A percentile compares a stretch with the other conserved stretches of the same genome.
These are phyloP conservation scores for Leishmania lainsoni DNA, from an alignment of 208 protist species.

Conservation along the genomic window DNA sequence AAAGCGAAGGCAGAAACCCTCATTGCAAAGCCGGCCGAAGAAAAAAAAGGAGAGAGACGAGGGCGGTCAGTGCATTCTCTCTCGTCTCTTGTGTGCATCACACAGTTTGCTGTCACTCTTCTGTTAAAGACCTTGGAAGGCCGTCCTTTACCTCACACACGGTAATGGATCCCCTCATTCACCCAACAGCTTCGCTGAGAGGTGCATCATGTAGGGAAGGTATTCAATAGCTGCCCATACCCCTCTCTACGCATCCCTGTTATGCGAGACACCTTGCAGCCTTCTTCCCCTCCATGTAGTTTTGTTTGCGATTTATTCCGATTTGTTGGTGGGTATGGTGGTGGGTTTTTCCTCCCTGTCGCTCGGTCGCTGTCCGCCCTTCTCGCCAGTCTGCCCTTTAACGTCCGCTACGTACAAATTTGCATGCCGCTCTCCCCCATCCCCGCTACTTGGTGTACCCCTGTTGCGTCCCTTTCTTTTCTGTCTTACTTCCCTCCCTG, in stretches of 20 bases:
- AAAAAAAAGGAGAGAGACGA: not conserved
- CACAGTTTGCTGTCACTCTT: not conserved
- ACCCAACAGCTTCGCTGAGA: not conserved
- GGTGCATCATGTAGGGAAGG: not conserved
- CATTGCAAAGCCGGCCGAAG: not conserved
- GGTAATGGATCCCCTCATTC: not conserved
- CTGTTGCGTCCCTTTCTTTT: constrained; percentile 3
- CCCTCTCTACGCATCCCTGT: not conserved
- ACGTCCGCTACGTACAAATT: too few relatives aligned
- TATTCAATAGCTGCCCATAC: not conserved
- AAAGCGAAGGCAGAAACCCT: not conserved
- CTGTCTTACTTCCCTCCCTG: not conserved
- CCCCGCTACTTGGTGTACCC: not conserved
- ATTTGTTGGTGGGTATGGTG: not conserved
- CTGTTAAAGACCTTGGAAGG: not conserved
- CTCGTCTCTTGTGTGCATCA: not conserved
- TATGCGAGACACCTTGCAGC: constrained; percentile 1
- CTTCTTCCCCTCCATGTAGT: constrained; percentile 15
- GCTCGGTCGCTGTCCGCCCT: not conserved
- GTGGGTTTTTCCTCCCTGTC: not conserved
- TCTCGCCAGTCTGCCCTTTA: not conserved
- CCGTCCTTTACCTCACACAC: not conserved
- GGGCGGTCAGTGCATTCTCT: not conserved
- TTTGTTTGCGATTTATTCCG: not conserved
- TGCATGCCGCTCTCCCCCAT: too few relatives aligned